Conservation (phyloP, 345 rosid genomes). For the Aethionema arabicum region DNA sequence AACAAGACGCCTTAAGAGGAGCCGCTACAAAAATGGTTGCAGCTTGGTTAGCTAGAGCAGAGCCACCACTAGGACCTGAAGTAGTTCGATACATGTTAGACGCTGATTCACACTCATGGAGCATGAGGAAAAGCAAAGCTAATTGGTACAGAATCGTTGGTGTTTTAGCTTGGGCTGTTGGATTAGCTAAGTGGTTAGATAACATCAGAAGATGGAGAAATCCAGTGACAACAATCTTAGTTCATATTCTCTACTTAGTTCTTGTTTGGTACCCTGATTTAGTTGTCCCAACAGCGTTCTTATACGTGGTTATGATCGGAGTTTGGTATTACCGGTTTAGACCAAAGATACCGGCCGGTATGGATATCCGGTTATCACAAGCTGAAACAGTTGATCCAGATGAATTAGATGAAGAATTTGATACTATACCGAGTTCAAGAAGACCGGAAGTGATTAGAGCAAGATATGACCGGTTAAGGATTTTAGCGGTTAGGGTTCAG, state of each 20-base stretch:
- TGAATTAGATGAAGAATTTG: slow-evolving; percentile 93
- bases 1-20: slow-evolving; percentile 89
- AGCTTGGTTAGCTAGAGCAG: slow-evolving; percentile 75
- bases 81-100: slow-evolving; percentile 92
- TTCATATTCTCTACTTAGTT: slow-evolving; percentile 76
- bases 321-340: slow-evolving; percentile 91
- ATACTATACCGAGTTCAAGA: slow-evolving; percentile 82
- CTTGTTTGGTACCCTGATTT: slow-evolving; percentile 98
- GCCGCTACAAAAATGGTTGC: slow-evolving; percentile 93
- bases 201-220: slow-evolving; percentile 82
- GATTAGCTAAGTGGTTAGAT: slow-evolving; percentile 90
- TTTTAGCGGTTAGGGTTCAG: slow-evolving; percentile 82
- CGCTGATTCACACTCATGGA: slow-evolving; percentile 94
- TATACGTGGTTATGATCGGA: slow-evolving; percentile 78
- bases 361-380: slow-evolving; percentile 88
- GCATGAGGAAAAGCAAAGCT: slow-evolving; percentile 96
- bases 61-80: slow-evolving; percentile 83
- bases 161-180: slow-evolving; percentile 89
- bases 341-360: slow-evolving; percentile 87
- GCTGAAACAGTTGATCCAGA: slow-evolving; percentile 79
- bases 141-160: slow-evolving; percentile 94
- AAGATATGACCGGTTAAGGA: slow-evolving; percentile 78
- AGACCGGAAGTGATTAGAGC: slow-evolving; percentile 65
- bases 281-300: slow-evolving; percentile 81
- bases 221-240: slow-evolving; percentile 75